Percentiles rank a stretch among this genome's conserved stretches.
These are phyloP conservation scores for Trametes sp. DNA, from an alignment of 1,284 basidiomycete species.

Conservation along the genomic window DNA sequence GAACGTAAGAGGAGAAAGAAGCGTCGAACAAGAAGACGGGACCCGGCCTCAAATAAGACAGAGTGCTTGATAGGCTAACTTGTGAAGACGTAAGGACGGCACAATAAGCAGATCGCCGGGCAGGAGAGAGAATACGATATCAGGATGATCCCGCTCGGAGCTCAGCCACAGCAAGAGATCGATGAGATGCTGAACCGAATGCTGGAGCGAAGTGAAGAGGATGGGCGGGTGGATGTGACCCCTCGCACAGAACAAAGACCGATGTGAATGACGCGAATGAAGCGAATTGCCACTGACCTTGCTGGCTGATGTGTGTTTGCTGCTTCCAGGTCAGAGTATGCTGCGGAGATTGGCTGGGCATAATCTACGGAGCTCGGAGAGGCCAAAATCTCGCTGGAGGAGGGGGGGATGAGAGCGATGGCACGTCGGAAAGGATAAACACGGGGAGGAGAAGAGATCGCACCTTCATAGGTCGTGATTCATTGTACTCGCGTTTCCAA, in stretches of 20 bases:
- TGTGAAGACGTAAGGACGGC: slow-evolving; percentile 33
- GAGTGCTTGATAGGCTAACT: slow-evolving; percentile 32
- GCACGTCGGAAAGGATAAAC: slow-evolving; percentile 41
- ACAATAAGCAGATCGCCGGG: slow-evolving; percentile 28
- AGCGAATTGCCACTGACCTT: slow-evolving; percentile 44
- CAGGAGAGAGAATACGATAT: slow-evolving; percentile 19
- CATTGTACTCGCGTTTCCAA: slow-evolving; percentile 50
- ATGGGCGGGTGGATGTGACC: slow-evolving; percentile 11
- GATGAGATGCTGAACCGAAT: slow-evolving; percentile 18
- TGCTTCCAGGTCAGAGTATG: slow-evolving; percentile 51
- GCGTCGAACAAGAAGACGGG: slow-evolving; percentile 30
- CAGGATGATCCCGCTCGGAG: slow-evolving; percentile 25
- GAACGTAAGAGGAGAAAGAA: slow-evolving; percentile 31
- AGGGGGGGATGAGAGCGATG: slow-evolving; percentile 36
- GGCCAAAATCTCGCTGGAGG: slow-evolving; percentile 34
- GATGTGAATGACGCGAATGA: slow-evolving; percentile 19
- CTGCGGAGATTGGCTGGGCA: slow-evolving; percentile 71
- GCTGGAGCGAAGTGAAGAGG: slow-evolving; percentile 16
- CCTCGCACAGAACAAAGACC: slow-evolving; percentile 22
- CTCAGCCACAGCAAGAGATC: slow-evolving; percentile 25
- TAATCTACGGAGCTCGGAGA: slow-evolving; percentile 42
- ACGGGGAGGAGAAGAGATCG: slow-evolving; percentile 39
- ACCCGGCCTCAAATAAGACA: slow-evolving; percentile 31
- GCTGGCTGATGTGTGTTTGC: slow-evolving; percentile 44
- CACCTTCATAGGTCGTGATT: slow-evolving; percentile 42